Conservation (phyloP, 345 rosid species). For the Citropsis articulata region DNA sequence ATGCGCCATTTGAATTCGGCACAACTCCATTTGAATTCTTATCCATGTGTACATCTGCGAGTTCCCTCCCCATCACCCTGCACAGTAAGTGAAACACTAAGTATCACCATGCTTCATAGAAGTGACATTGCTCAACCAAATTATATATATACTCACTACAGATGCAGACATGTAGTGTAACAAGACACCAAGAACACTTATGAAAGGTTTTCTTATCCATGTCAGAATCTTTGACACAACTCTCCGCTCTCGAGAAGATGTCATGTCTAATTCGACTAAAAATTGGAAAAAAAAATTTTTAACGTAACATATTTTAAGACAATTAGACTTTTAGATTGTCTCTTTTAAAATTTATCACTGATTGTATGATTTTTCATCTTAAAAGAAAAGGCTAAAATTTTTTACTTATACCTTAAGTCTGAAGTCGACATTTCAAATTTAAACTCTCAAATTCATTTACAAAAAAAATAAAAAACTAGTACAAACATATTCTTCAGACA, state of each 20-base stretch:
- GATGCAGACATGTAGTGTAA: background rate
- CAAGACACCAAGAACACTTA: background rate
- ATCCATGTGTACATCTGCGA: conserved; percentile 55
- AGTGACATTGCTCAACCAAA: background rate
- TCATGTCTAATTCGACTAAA: background rate
- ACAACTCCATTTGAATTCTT: conserved; percentile 48
- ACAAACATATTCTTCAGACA: background rate
- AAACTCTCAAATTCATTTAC: background rate
- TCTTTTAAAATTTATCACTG: too few species aligned
- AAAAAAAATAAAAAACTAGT: too few species aligned
- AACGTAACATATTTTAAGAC: background rate
- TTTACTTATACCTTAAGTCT: background rate
- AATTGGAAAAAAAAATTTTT: too few species aligned
- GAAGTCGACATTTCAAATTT: background rate
- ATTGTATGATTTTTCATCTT: background rate
- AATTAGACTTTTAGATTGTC: too few species aligned
- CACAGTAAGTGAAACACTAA: conserved; percentile 9
- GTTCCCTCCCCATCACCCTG: conserved; percentile 85
- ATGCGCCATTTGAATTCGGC: conserved; percentile 26
- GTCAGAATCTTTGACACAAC: background rate
- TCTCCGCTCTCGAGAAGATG: background rate
- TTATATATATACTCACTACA: background rate
- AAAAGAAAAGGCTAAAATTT: background rate
- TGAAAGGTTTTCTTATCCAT: background rate
- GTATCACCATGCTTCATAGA: conserved; percentile 13